A percentile compares a stretch with the other conserved stretches of the same genome.
Evolutionary conservation across 164 flowering plant species (phyloP).

Genomic region (Umbellularia californica): DNA sequence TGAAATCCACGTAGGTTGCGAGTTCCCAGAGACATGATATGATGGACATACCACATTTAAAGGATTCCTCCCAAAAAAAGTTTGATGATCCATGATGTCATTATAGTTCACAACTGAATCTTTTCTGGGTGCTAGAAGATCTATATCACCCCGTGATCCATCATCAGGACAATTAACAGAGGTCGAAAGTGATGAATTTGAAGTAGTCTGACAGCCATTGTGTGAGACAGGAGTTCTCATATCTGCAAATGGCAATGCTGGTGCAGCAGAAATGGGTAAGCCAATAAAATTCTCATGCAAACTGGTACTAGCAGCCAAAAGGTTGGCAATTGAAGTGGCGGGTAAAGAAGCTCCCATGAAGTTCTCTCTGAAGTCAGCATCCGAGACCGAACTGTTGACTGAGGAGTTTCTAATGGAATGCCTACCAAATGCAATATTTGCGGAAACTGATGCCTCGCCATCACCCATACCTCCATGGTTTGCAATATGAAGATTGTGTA

Average conservation of each 20-base stretch:
- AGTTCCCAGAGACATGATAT: slow-evolving; percentile 14
- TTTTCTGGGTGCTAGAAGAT: slow-evolving; percentile 8
- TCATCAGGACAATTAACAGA: slow-evolving; percentile 23
- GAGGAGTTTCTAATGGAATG: slow-evolving; percentile 11
- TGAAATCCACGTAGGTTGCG: slow-evolving; percentile 31
- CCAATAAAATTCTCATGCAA: slow-evolving; percentile 29
- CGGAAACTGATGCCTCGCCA: slow-evolving; percentile 16
- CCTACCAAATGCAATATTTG: slow-evolving; percentile 14
- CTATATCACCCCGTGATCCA: slow-evolving; percentile 15
- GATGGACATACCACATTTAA: slow-evolving; percentile 23
- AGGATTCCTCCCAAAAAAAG: slow-evolving; percentile 17
- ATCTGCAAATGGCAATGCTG: slow-evolving; percentile 27
- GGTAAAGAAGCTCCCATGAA: slow-evolving; percentile 29
- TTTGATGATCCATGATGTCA: slow-evolving; percentile 17
- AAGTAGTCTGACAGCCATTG: slow-evolving; percentile 22
- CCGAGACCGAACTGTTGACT: slow-evolving; percentile 9
- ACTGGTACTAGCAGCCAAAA: slow-evolving; percentile 25
- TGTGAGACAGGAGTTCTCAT: slow-evolving; percentile 20
- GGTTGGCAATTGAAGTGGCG: slow-evolving; percentile 31
- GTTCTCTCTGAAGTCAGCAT: slow-evolving; percentile 24
- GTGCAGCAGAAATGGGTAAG: slow-evolving; percentile 18
- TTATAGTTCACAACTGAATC: slow-evolving; percentile 8
- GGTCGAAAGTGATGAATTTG: slow-evolving; percentile 22
- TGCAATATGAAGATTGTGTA: slow-evolving; percentile 11
- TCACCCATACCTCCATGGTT: slow-evolving; percentile 15